phyloP scores from a whole-genome alignment of 331 rosid genomes.

The Prunus yedoensis region DNA sequence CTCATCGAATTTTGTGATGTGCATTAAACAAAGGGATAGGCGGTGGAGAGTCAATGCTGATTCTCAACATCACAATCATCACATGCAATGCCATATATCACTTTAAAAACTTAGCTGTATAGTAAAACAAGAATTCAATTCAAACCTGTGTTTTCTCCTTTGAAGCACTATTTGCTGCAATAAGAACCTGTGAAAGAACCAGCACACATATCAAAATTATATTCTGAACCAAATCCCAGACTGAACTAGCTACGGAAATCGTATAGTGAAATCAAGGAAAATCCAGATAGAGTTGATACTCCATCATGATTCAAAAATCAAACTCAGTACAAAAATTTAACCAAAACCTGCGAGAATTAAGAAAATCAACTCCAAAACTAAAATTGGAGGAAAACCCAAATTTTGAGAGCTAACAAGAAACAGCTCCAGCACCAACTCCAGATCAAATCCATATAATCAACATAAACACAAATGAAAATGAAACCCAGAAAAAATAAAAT shows the following conservation, averaged over 20 bases:
- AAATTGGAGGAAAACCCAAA: slow-evolving; percentile 4
- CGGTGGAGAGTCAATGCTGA: neutral
- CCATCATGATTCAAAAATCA: neutral
- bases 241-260: neutral
- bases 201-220: slow-evolving; percentile 19
- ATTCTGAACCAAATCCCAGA: neutral
- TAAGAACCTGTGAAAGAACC: slow-evolving; percentile 64
- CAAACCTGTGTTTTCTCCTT: slow-evolving; percentile 95
- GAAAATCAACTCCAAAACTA: neutral
- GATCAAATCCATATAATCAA: neutral
- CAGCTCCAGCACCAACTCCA: slow-evolving; percentile 8
- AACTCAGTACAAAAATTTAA: neutral
- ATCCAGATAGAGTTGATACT: neutral
- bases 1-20: neutral
- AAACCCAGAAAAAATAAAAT: slow-evolving; percentile 12
- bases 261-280: slow-evolving; percentile 6
- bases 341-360: neutral
- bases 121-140: slow-evolving; percentile 17
- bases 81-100: neutral
- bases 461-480: neutral
- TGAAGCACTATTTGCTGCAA: slow-evolving; percentile 75
- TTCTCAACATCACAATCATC: neutral
- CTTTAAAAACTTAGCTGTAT: neutral
- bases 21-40: neutral
- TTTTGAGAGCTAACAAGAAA: neutral